Base-by-base conservation (phyloP, 768 basidiomycete genomes). In the Serendipita vermifera region DNA sequence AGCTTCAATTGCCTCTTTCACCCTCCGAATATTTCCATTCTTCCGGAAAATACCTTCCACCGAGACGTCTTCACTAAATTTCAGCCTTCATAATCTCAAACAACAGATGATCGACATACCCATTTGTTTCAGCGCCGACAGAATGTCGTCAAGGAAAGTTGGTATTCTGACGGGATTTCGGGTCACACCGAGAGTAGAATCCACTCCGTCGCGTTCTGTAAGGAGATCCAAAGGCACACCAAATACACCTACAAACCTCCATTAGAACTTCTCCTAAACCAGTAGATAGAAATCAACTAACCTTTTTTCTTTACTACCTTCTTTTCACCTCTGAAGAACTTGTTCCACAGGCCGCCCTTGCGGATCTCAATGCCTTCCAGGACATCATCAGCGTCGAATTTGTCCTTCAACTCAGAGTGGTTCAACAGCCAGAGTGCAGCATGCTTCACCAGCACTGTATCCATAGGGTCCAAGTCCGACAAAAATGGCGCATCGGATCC, bases 121-220 rank as follows among this genome's bases (percentile, higher is more conserved):
- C 96, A 98, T 98, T 68, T 97, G 93, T 65, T 87, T 77, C 96
- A 99, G 97, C 9, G 96, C 92, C 54, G 90, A 94, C 40, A 99
- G 81, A 58, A 96, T 88, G 64, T 99, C 96, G 67, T 99, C 96
- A 57, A 99, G 87, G 67, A 99, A 96, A 68, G 89, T 96, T 14
- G 96, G 96, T 22, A 99, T 84, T 62, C 89, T 76, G 60, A 99
- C 64, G 5, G 88, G 79, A 33, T 79, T 81, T 33, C 87, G 79
- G 3, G 91, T 88, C 20, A 89, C 87, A 20, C 94, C 96, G 53
- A 88, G 80, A 60, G 90, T 70, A 17, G 94, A 96, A 70, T 99
- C 96, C 17, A 87, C 83, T 5, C 96, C 94, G 67, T 94, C 91
- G 60, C 84, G 77, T 61, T 98, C 93, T 24, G 94, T 93, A 39